A percentile compares a stretch with the other conserved stretches of the same genome.
phyloP scores from a whole-genome alignment of 2,329 filamentous ascomycete species.

The Aschersonia sp. region DNA sequence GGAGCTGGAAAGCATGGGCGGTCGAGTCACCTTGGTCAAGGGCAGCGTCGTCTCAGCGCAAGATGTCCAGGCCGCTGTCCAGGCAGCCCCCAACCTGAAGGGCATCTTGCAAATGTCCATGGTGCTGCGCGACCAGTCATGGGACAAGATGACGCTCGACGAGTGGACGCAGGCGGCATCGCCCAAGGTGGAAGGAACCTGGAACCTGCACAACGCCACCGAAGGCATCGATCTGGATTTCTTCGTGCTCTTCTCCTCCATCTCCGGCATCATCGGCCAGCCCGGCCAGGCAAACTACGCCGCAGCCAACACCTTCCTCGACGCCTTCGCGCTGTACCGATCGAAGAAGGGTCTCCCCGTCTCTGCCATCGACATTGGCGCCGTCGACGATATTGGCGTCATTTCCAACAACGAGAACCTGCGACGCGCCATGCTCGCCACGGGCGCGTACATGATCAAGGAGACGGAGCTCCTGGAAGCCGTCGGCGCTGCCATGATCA shows the following conservation, averaged over 20 bases:
- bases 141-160: constrained; percentile 18
- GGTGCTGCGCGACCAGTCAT: constrained; percentile 1
- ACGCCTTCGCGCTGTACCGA: constrained; percentile 21
- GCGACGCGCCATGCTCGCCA: too few relatives aligned
- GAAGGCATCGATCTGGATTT: constrained; percentile 14
- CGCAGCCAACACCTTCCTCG: constrained; percentile 25
- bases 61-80: neutral
- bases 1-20: constrained; percentile 6
- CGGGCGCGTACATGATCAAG: too few relatives aligned
- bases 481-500: too few relatives aligned
- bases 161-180: constrained; percentile 11
- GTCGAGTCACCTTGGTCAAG: constrained; percentile 1
- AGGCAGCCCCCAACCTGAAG: neutral
- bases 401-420: neutral
- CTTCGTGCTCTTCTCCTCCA: constrained; percentile 19
- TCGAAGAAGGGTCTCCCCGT: neutral
- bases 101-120: neutral
- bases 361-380: neutral
- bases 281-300: constrained; percentile 23
- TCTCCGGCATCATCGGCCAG: constrained; percentile 16
- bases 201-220: constrained; percentile 16
- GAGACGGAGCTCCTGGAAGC: too few relatives aligned
- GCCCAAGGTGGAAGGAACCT: constrained; percentile 19
- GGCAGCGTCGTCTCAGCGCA: neutral
- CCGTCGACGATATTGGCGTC: neutral